Evolutionary conservation across 2,329 filamentous ascomycete genomes (phyloP).

Genomic region (Hypoxylon sp.): DNA sequence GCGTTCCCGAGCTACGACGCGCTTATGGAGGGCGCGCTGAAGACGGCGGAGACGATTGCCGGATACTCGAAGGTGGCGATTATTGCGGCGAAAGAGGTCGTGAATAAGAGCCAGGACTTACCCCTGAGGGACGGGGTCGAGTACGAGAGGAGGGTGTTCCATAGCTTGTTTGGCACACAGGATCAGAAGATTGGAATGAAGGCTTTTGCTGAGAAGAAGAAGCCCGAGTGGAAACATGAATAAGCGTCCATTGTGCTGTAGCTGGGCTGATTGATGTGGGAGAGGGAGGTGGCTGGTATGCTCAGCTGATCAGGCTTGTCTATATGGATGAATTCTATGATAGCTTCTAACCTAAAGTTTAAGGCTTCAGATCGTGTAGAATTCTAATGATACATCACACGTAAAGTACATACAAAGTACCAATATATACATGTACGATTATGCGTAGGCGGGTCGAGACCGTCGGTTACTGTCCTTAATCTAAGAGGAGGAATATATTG

Average conservation of each 20-base stretch:
- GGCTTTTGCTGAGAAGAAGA: conserved; percentile 95
- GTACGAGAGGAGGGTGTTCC: conserved; percentile 94
- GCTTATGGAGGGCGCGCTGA: conserved; percentile 83
- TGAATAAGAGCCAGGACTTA: conserved; percentile 98
- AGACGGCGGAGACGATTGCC: conserved; percentile 91
- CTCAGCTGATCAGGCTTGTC: neutral
- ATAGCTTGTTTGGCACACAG: conserved; percentile 90
- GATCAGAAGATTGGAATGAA: conserved; percentile 98
- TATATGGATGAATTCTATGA: neutral
- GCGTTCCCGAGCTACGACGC: conserved; percentile 85
- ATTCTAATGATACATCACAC: neutral
- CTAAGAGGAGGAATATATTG: neutral
- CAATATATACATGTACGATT: conserved; percentile 3
- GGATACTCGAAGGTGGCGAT: conserved; percentile 88
- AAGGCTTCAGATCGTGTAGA: neutral
- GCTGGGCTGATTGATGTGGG: neutral
- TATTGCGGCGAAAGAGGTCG: conserved; percentile 95
- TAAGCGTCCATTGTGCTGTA: conserved; percentile 57
- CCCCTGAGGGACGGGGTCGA: conserved; percentile 91
- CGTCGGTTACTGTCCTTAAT: neutral
- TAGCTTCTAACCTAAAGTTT: neutral
- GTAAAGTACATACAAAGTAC: neutral
- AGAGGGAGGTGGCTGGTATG: neutral
- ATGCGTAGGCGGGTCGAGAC: conserved; percentile 2
- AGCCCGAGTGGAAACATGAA: conserved; percentile 89